phyloP scores from a whole-genome alignment of 179 eudicot species.

The Dionaea muscipula region DNA sequence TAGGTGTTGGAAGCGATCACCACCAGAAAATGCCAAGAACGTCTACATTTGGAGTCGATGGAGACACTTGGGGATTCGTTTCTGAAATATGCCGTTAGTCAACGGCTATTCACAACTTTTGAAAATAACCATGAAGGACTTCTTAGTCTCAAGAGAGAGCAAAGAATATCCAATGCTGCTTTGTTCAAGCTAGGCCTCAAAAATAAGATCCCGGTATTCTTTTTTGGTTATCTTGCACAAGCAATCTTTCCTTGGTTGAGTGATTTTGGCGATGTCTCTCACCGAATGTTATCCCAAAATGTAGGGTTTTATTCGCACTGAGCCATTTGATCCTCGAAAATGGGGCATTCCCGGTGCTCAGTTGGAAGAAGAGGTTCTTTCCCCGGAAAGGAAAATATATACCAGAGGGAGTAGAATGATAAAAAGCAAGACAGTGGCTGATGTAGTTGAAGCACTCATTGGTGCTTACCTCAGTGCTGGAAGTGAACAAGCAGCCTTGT shows the following conservation, averaged over 20 bases:
- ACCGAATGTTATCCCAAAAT: not conserved
- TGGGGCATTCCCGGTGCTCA: slow-evolving; percentile 79
- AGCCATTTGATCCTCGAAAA: slow-evolving; percentile 53
- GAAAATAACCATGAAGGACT: slow-evolving; percentile 79
- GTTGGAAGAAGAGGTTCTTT: slow-evolving; percentile 33
- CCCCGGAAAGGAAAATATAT: slow-evolving; percentile 29
- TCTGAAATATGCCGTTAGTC: slow-evolving; percentile 77
- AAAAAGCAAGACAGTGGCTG: slow-evolving; percentile 65
- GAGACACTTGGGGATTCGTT: slow-evolving; percentile 95
- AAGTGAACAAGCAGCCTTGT: slow-evolving; percentile 61
- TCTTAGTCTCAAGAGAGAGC: slow-evolving; percentile 46
- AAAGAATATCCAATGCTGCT: slow-evolving; percentile 55
- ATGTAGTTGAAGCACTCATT: slow-evolving; percentile 83
- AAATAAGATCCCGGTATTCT: slow-evolving; percentile 59
- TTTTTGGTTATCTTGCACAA: not conserved
- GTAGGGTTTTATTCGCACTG: slow-evolving; percentile 76
- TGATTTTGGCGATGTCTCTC: not conserved
- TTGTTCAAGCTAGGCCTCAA: slow-evolving; percentile 70
- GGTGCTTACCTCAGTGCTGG: slow-evolving; percentile 65
- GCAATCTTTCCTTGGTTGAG: not conserved
- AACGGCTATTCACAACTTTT: slow-evolving; percentile 47
- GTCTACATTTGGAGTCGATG: slow-evolving; percentile 78
- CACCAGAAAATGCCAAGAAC: slow-evolving; percentile 69
- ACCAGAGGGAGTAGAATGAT: slow-evolving; percentile 27
- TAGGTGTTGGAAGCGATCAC: slow-evolving; percentile 91